Evolutionary conservation across 257 asterid genomes (phyloP).

Genomic region (Agastache rugosa): DNA sequence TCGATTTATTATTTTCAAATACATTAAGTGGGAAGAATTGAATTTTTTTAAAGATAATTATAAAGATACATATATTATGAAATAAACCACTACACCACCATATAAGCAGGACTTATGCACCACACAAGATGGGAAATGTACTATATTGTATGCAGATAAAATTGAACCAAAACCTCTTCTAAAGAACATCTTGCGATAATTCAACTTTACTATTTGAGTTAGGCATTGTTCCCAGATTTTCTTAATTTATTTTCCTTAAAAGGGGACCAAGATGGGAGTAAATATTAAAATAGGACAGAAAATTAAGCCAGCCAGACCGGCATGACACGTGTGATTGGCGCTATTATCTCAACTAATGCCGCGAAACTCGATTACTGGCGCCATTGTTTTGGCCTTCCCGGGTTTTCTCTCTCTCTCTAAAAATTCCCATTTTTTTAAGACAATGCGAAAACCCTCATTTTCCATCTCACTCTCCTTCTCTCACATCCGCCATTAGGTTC

Average conservation of each 20-base stretch:
- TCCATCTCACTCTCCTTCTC: slow-evolving; percentile 5
- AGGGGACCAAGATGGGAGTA: not conserved
- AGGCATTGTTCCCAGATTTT: too few species aligned
- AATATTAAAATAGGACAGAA: not conserved
- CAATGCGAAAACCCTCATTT: slow-evolving; percentile 33
- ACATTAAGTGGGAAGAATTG: too few species aligned
- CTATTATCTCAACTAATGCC: slow-evolving; percentile 41
- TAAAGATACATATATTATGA: too few species aligned
- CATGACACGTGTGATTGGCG: slow-evolving; percentile 46
- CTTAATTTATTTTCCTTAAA: not conserved
- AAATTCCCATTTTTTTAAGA: slow-evolving; percentile 2
- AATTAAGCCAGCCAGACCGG: not conserved
- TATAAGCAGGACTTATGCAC: too few species aligned
- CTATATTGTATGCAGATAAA: too few species aligned
- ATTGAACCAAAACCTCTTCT: too few species aligned
- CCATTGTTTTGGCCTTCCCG: slow-evolving; percentile 38
- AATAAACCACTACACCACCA: too few species aligned
- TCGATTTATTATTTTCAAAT: not conserved
- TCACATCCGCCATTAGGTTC: slow-evolving; percentile 25
- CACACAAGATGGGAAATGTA: too few species aligned
- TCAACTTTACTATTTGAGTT: too few species aligned
- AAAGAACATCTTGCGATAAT: too few species aligned
- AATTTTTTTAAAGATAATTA: too few species aligned
- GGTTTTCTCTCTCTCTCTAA: slow-evolving; percentile 7
- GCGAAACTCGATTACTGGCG: slow-evolving; percentile 45